Evolutionary conservation across 345 rosid species (phyloP), one percentile per base, ranked within the genome.

Genomic region (Brassica rapa): DNA sequence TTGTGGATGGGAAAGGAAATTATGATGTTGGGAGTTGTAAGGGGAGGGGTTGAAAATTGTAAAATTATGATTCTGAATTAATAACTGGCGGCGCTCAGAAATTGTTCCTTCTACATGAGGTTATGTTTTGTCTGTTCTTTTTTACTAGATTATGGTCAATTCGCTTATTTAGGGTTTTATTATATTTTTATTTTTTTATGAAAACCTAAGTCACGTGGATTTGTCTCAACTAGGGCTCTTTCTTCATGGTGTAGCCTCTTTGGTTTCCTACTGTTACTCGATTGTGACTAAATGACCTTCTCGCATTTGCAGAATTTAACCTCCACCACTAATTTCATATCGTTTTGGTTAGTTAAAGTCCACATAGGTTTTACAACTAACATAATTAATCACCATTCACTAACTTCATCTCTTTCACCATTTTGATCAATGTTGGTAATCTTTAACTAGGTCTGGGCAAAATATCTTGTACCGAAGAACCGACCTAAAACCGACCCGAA

Each of bases 51-150:
- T 73, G 82, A 68, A 4, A 80, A 68, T 15, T 60, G 82, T 74
- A 79, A 80, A 80, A 74, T 74, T 74, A 80, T 68, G 51, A 74
- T 35, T 68, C 75, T 69, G 78, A 73, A 49, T 68, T 68, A 74
- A 80, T 35, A 55, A 68, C 60, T 74, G 79, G 82, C 82, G 82
- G 82, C 82, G 82, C 65, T 74, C 82, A 80, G 82, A 74, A 74
- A 73, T 80, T 80, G 82, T 80, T 80, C 82, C 82, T 80, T 74
- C 82, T 74, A 80, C 82, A 80, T 68, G 79, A 74, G 79, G 82
- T 74, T 80, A 72, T 68, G 82, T 73, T 69, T 74, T 80, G 82
- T 80, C 79, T 80, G 70, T 74, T 74, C 82, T 80, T 80, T 25
- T 74, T 74, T 62, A 74, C 79, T 75, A 80, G 82, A 80, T 80